Evolutionary conservation across 148 eudicot species (phyloP), one percentile per base, ranked within the genome.

Genomic region (Vaccinium darrowii): DNA sequence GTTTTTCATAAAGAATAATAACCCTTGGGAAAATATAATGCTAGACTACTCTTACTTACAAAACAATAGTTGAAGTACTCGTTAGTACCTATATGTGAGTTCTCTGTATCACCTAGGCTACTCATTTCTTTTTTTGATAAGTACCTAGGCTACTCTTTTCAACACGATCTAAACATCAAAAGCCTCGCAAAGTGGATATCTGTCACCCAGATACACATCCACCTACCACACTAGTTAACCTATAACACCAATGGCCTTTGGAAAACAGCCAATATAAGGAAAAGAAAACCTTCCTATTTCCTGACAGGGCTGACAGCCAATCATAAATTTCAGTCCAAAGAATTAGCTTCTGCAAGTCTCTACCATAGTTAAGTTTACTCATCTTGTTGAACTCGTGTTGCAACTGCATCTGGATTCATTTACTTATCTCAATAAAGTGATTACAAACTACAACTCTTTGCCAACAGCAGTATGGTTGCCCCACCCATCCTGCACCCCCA

Each of bases 1-100:
- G 95, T 85, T 82, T 88, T 56, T 82, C 81, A 88, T 16, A 83
- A 51, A 81, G 27, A 83, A 69, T 54, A 57, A 84, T 82, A 39
- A 86, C 69, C 67, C 52, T 63, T 76, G 47, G 36, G n/a, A 85
- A 72, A 4, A 81, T 4, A 33, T 69, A 11, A 69, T 12, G 69
- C 16, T 18, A 69, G 18, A 13, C 25, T 30, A 69, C 43, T 30
- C 36, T 69, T 12, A 69, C 15, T 25, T 69, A 33, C 72, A 65
- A 13, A 19, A 3, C 18, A 47, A 43, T 3, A 47, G 14, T n/a
- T n/a, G 3, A 19, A 76, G 30, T n/a, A 13, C 58, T 1, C 18
- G 11, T 33, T 50, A 4, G 30, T 57, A 0, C 33, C 57, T n/a
- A 51, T 8, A 51, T 1, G 2, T 77, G 36, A 23, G 53, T 5